These are phyloP conservation scores for Peronospora belbahrii DNA, from an alignment of 352 stramenopile species.

Conservation along the genomic window DNA sequence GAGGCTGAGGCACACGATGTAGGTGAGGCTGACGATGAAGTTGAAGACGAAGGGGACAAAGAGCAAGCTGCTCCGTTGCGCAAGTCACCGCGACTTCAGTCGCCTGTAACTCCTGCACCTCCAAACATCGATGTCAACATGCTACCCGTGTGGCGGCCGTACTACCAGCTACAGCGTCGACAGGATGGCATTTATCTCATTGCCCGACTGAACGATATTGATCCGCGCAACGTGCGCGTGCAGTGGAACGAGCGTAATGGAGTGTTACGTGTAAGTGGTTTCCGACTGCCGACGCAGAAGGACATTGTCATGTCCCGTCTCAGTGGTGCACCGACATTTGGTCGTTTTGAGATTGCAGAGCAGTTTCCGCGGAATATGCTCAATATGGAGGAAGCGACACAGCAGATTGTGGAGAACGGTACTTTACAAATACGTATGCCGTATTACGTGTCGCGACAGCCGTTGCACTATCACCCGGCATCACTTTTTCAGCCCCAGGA, in stretches of 20 bases:
- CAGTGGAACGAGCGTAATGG: slow-evolving; percentile 34
- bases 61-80: slow-evolving; percentile 5
- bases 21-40: no score
- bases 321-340: slow-evolving; percentile 46
- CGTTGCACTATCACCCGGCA: slow-evolving; percentile 22
- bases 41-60: slow-evolving; percentile 2
- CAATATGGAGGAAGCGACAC: slow-evolving; percentile 45
- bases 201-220: slow-evolving; percentile 22
- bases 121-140: slow-evolving; percentile 20
- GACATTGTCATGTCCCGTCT: slow-evolving; percentile 48
- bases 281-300: slow-evolving; percentile 49
- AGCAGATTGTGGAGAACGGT: slow-evolving; percentile 38
- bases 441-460: slow-evolving; percentile 30
- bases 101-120: background rate
- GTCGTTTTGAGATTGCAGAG: slow-evolving; percentile 59
- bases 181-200: slow-evolving; percentile 40
- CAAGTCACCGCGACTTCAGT: slow-evolving; percentile 1
- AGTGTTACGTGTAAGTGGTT: slow-evolving; percentile 37
- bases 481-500: slow-evolving; percentile 32
- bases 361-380: slow-evolving; percentile 37
- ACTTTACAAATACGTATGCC: slow-evolving; percentile 53
- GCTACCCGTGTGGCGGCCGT: slow-evolving; percentile 45
- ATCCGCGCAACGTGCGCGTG: slow-evolving; percentile 32
- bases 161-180: slow-evolving; percentile 51
- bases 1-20: slow-evolving; percentile 5